Conservation (phyloP, 352 stramenopile species). For the Phytophthora citricola region DNA sequence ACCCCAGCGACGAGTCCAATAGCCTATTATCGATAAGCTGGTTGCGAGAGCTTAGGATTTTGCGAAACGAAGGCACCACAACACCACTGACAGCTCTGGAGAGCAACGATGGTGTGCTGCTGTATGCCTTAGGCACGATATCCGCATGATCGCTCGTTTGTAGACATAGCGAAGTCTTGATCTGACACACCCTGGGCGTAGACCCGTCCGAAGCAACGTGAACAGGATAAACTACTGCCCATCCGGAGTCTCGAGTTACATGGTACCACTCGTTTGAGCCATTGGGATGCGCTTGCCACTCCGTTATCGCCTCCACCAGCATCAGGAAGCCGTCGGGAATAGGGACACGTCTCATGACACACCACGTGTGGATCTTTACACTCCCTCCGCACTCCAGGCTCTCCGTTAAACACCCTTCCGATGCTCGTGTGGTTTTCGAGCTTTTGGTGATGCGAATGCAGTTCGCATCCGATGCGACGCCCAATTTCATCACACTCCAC, state of each 20-base stretch:
- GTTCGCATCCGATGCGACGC: background rate
- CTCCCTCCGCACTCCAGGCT: background rate
- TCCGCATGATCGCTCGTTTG: slow-evolving; percentile 2
- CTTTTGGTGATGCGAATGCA: background rate
- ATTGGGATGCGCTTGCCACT: slow-evolving; percentile 1
- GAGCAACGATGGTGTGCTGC: background rate
- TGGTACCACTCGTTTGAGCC: background rate
- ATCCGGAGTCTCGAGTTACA: slow-evolving; percentile 8
- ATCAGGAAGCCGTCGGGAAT: slow-evolving; percentile 3
- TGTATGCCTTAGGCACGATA: background rate
- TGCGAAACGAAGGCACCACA: slow-evolving; percentile 1
- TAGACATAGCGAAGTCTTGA: slow-evolving; percentile 1
- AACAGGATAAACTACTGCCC: slow-evolving; percentile 3
- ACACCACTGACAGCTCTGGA: background rate
- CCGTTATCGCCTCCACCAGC: slow-evolving; percentile 1
- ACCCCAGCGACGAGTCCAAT: background rate
- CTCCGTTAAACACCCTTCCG: background rate
- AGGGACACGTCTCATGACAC: background rate
- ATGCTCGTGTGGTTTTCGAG: background rate
- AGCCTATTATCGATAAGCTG: slow-evolving; percentile 11
- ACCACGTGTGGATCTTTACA: background rate
- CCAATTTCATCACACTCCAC: slow-evolving; percentile 4
- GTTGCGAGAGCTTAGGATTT: slow-evolving; percentile 1
- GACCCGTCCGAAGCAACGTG: background rate
- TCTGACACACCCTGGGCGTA: background rate